Base-by-base conservation (phyloP, 176 grass and related monocot species). In the Alloteropsis semialata region DNA sequence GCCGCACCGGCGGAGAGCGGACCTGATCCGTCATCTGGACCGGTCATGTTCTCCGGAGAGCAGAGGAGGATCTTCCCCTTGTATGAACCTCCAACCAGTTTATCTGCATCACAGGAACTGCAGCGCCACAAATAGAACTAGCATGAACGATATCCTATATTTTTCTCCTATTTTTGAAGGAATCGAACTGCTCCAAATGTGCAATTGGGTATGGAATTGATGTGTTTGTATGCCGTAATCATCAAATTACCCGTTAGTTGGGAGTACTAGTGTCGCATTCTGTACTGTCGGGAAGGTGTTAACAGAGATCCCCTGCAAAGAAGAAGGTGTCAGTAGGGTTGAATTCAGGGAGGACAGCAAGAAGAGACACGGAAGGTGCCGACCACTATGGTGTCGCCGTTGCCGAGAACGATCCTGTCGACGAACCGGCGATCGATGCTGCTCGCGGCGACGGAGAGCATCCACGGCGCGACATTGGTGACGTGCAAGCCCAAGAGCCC, bases 31-130 rank as follows among this genome's bases (percentile, higher is more conserved):
- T 49, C 9, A 41, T 69, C 15, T 57, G 54, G 22, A 57, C 0
- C 1, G 2, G 8, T 25, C 2, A 10, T 3, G 2, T 57, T 7
- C 8, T 12, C 11, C 8, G 5, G 8, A 21, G 55, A 5, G 57
- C 81, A 74, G 42, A 83, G 56, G 5, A 83, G 1, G 29, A 83
- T 74, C 69, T 63, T 57, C 8, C 54, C n/a, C 24, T n/a, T 57
- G 80, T 73, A 83, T 18, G 21, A 73, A 2, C 69, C 42, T 44
- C 8, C 42, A 44, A 9, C 42, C 42, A 58, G 4, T 17, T 53
- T 58, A 9, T 58, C 25, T 44, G 42, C 8, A 44, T 11, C 42
- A 17, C 65, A 82, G 8, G 79, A 82, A 45, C 79, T 44, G 66
- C 66, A 69, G 7, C 24, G 21, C 11, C 16, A 53, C 48, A 19